A percentile compares a stretch with the other conserved stretches of the same genome.
phyloP scores from a whole-genome alignment of 2,329 filamentous ascomycete species.

The Trichoderma sp. region DNA sequence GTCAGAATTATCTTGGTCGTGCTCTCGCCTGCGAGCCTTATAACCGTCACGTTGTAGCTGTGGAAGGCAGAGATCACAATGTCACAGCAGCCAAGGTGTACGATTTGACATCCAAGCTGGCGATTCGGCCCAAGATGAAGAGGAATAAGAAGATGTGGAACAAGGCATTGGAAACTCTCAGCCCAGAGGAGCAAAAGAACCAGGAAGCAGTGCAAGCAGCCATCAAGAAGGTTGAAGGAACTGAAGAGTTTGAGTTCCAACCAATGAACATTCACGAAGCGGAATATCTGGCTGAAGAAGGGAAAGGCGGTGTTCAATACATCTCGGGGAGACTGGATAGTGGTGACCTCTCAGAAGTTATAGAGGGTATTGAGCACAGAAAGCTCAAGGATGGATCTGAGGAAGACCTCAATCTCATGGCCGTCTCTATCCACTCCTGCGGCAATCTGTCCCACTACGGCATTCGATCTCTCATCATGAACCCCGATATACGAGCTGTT shows the following conservation, averaged over 20 bases:
- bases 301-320: constrained; percentile 72
- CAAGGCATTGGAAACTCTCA: constrained; percentile 43
- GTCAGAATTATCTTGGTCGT: constrained; percentile 92
- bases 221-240: constrained; percentile 35
- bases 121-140: constrained; percentile 68
- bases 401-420: constrained; percentile 62
- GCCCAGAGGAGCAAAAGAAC: constrained; percentile 39
- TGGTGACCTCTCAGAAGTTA: constrained; percentile 66
- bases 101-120: constrained; percentile 77
- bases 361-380: constrained; percentile 54
- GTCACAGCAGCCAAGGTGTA: constrained; percentile 80
- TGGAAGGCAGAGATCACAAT: constrained; percentile 83
- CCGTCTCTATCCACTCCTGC: constrained; percentile 94
- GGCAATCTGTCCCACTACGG: constrained; percentile 96
- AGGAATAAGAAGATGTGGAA: constrained; percentile 80
- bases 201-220: constrained; percentile 34
- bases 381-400: constrained; percentile 22
- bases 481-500: constrained; percentile 80
- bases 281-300: constrained; percentile 55
- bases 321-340: constrained; percentile 71
- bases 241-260: constrained; percentile 43
- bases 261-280: constrained; percentile 47
- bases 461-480: constrained; percentile 79
- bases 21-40: constrained; percentile 83
- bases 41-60: constrained; percentile 81